Percentiles rank a stretch among this genome's conserved stretches.
These are phyloP conservation scores for Starmera caribaea DNA, from an alignment of 805 yeast species.

Conservation along the genomic window DNA sequence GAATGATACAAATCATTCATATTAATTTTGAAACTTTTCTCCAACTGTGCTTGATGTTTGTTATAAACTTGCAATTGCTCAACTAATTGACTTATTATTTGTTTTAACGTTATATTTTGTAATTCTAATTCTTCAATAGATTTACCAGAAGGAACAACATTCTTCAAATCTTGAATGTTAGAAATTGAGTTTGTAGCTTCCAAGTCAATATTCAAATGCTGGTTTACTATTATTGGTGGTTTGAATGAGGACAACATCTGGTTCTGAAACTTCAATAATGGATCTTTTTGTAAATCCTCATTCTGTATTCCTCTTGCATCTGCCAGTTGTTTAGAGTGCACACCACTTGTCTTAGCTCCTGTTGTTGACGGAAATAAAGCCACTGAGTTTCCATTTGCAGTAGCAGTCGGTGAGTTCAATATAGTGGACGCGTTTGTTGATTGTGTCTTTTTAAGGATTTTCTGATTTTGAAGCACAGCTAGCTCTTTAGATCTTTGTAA, in stretches of 20 bases:
- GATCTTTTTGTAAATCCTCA: constrained; percentile 8
- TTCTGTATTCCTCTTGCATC: constrained; percentile 6
- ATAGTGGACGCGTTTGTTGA: constrained; percentile 1
- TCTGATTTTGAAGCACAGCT: constrained; percentile 3
- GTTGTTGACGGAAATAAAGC: background rate
- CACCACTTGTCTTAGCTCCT: no score
- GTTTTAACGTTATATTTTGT: constrained; percentile 20
- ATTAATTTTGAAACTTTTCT: constrained; percentile 8
- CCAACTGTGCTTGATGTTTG: constrained; percentile 12
- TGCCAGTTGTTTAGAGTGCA: constrained; percentile 1
- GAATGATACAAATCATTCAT: constrained; percentile 20
- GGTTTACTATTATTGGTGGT: constrained; percentile 6
- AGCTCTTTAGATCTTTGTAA: constrained; percentile 22
- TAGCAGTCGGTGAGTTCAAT: background rate
- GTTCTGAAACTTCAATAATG: constrained; percentile 13
- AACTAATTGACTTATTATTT: constrained; percentile 10
- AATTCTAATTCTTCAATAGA: constrained; percentile 19
- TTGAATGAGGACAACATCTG: constrained; percentile 13
- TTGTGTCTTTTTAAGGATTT: constrained; percentile 2
- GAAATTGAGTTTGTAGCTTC: background rate
- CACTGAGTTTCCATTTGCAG: background rate
- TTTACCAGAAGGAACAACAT: constrained; percentile 11
- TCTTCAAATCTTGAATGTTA: background rate
- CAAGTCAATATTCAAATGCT: background rate
- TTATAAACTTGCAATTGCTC: constrained; percentile 16